A percentile compares a stretch with the other conserved stretches of the same genome.
Evolutionary conservation across 257 asterid genomes (phyloP).

Genomic region (Sherardia arvensis): DNA sequence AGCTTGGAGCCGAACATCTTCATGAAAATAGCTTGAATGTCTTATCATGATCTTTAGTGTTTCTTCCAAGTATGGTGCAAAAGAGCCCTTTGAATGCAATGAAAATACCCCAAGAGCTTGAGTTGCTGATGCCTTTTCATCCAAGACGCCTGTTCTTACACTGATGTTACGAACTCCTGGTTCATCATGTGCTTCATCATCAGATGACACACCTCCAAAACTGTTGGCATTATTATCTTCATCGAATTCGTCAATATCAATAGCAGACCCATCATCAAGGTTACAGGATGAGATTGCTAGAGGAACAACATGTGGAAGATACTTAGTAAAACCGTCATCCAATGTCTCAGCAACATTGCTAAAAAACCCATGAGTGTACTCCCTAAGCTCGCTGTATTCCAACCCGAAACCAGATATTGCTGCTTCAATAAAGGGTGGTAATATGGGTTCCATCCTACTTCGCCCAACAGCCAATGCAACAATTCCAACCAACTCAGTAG

Average conservation of each 20-base stretch:
- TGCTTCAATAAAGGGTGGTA: conserved; percentile 86
- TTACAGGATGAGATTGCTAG: conserved; percentile 85
- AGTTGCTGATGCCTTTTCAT: conserved; percentile 99
- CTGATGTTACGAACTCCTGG: conserved; percentile 95
- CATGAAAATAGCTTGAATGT: conserved; percentile 86
- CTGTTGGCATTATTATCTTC: conserved; percentile 66
- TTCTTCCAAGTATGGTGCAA: conserved; percentile 96
- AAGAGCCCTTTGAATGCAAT: conserved; percentile 71
- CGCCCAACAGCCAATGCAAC: conserved; percentile 95
- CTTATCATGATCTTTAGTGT: conserved; percentile 68
- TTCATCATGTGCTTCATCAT: conserved; percentile 95
- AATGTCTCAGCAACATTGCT: conserved; percentile 86
- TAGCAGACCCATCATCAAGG: conserved; percentile 98
- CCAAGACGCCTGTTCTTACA: conserved; percentile 95
- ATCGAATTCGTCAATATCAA: conserved; percentile 86
- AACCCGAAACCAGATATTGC: conserved; percentile 87
- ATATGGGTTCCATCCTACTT: conserved; percentile 75
- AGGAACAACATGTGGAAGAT: conserved; percentile 90
- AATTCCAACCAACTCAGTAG: conserved; percentile 95
- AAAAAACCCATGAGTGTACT: conserved; percentile 97
- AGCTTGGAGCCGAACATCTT: conserved; percentile 97
- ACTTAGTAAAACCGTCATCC: conserved; percentile 87
- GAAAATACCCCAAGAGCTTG: conserved; percentile 98
- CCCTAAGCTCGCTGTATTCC: conserved; percentile 97
- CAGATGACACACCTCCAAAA: conserved; percentile 94